These are phyloP conservation scores for Arbutus unedo DNA, from an alignment of 148 eudicot species.

Conservation along the genomic window DNA sequence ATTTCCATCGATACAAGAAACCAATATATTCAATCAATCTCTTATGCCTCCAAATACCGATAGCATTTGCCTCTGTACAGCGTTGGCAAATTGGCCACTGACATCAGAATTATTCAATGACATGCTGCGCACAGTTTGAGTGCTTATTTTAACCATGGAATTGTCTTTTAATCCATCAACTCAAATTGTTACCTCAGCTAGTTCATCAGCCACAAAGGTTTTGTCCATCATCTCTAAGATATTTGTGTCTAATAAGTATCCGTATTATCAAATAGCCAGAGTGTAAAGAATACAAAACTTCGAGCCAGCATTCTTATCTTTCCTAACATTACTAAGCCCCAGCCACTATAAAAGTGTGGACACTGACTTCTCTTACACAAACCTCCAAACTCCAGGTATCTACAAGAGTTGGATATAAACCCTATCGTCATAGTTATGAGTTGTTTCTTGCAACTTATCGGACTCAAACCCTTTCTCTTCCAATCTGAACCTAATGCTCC, in stretches of 20 bases:
- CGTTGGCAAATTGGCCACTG: not conserved
- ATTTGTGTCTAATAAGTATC: not conserved
- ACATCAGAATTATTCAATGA: not conserved
- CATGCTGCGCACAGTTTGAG: not conserved
- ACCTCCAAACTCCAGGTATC: not conserved
- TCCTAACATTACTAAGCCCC: not conserved
- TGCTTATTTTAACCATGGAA: not conserved
- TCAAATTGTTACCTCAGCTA: not conserved
- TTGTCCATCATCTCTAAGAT: not conserved
- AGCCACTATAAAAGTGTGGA: not conserved
- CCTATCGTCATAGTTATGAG: not conserved
- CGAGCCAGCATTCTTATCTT: not conserved
- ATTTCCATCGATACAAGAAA: not conserved
- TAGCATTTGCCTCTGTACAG: not conserved
- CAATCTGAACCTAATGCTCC: not conserved
- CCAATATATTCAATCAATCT: not conserved
- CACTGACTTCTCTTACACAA: not conserved
- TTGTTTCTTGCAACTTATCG: not conserved
- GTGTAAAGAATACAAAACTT: not conserved
- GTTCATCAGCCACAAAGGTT: not conserved
- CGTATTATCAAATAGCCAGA: not conserved
- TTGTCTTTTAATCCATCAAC: not conserved
- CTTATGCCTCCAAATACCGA: not conserved
- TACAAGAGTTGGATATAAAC: not conserved
- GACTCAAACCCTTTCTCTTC: not conserved